phyloP scores from a whole-genome alignment of 176 grass and related monocot genomes.

The Oryza glaberrima region DNA sequence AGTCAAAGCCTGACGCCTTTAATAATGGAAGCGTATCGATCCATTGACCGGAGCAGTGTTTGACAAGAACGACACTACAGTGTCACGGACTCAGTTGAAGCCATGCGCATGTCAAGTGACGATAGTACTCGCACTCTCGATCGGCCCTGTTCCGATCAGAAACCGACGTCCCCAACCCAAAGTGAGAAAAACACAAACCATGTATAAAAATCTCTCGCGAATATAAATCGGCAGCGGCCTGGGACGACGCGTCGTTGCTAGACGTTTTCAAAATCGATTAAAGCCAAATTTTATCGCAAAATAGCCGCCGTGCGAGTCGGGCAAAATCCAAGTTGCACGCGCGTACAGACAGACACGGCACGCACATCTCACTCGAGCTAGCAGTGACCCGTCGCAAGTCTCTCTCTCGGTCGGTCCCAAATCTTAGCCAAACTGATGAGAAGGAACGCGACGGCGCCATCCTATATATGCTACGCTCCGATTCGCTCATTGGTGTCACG shows the following conservation, averaged over 20 bases:
- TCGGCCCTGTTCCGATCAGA: background rate
- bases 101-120: background rate
- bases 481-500: background rate
- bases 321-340: background rate
- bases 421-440: background rate
- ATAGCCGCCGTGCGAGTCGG: background rate
- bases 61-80: background rate
- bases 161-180: background rate
- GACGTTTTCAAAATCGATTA: no score
- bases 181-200: background rate
- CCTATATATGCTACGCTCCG: background rate
- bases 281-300: background rate
- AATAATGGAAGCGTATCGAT: background rate
- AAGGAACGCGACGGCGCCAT: background rate
- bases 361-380: no score
- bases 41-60: background rate
- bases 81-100: background rate
- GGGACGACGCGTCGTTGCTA: background rate
- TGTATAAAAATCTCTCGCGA: background rate
- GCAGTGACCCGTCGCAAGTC: no score
- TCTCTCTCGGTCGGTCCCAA: background rate
- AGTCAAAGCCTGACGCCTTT: background rate
- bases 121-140: background rate
- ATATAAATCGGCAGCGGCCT: background rate
- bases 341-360: background rate